These are phyloP conservation scores for Lippia alba DNA, from an alignment of 305 asterid species.

Conservation along the genomic window DNA sequence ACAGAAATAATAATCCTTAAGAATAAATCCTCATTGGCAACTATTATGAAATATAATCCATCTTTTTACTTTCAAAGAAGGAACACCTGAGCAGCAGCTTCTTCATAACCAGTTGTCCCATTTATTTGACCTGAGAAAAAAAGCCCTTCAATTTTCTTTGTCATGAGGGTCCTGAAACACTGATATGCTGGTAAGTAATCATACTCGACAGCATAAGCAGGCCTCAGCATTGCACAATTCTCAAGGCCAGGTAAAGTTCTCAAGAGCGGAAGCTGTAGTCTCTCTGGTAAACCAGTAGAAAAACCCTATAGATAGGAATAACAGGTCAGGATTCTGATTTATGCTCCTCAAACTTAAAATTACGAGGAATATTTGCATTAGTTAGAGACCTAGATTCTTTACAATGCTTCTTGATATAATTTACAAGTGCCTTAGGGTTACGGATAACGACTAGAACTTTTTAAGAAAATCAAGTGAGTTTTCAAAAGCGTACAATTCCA, in stretches of 20 bases:
- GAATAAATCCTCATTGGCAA: constrained; percentile 2
- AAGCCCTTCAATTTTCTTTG: constrained; percentile 92
- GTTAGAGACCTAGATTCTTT: not conserved
- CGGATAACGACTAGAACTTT: not conserved
- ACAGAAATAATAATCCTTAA: constrained; percentile 27
- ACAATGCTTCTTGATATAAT: not conserved
- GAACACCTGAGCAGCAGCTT: constrained; percentile 98
- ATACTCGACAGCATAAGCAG: constrained; percentile 99
- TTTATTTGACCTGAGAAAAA: constrained; percentile 99
- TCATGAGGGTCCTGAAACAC: constrained; percentile 96
- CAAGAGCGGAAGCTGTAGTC: constrained; percentile 92
- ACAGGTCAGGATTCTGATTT: constrained; percentile 7
- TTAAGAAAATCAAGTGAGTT: not conserved
- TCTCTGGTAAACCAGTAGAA: constrained; percentile 98
- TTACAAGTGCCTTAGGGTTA: not conserved
- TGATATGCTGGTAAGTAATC: constrained; percentile 99
- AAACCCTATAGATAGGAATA: constrained; percentile 68
- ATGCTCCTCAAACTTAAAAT: not conserved
- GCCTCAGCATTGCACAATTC: constrained; percentile 97
- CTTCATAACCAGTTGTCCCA: constrained; percentile 99
- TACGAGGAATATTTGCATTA: not conserved
- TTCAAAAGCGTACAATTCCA: not conserved
- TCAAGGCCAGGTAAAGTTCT: constrained; percentile 97
- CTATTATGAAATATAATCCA: not conserved
- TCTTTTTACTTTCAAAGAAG: constrained; percentile 1